Base-by-base conservation (phyloP, 2,329 filamentous ascomycete genomes). In the Arthrobotrys sinensis region DNA sequence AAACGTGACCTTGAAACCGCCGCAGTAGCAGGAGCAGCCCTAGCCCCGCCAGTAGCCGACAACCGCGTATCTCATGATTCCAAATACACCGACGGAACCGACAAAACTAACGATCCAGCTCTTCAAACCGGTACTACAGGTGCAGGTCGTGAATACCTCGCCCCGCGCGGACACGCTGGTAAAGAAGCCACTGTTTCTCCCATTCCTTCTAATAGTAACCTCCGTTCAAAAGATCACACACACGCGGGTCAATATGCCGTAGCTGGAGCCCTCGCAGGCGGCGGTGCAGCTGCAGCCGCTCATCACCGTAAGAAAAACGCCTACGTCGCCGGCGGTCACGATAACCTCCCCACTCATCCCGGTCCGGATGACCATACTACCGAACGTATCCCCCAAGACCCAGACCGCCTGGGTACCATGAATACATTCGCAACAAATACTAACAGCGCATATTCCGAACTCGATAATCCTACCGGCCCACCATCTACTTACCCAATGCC, bases 401-500 rank as follows among this genome's bases (percentile, higher is more conserved):
- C 60, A 48, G 67, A 78, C 10, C 75, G 67, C 32, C 75, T 78
- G 0, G 67, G 67, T n/a, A 78, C 75, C 4, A 78, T 78, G 75
- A 72, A 78, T 38, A 78, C 75, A 2, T 78, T 72, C 19, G 43
- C 21, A 12, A 77, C 73, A 4, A 66, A 52, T n/a, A 60, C 63
- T 4, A 78, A 78, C 62, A 78, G 67, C n/a, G 34, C 62, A 32
- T 78, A 78, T 32, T 72, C 75, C n/a, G 75, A 78, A 34, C 67
- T 72, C n/a, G 67, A 78, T 19, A 28, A 28, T 28, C 2, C 24
- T 4, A 57, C 52, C n/a, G 36, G 62, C 43, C 43, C 60, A 55
- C 75, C 55, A 24, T 64, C 73, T 1, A 40, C 34, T 14, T 72
- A 68, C 16, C 24, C 21, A 4, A 48, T n/a, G 11, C 75, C 75